Evolutionary conservation across 208 protist species (phyloP).

Genomic region (Acanthamoeba healyi): DNA sequence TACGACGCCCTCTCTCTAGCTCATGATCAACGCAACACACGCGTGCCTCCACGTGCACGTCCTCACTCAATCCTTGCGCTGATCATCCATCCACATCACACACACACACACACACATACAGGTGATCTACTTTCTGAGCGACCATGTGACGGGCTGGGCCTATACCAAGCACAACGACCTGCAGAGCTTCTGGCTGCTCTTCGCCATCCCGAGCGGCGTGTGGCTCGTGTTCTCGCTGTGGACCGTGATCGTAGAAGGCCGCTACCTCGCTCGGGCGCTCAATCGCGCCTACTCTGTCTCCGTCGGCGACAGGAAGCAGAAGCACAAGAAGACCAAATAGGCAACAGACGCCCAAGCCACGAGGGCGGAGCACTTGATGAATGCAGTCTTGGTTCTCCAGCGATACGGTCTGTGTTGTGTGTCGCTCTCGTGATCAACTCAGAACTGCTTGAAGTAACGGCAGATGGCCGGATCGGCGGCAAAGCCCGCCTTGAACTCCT

Average conservation of each 20-base stretch:
- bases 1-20: background rate
- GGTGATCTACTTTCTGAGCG: slow-evolving; percentile 56
- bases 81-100: background rate
- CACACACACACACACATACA: background rate
- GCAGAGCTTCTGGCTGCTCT: slow-evolving; percentile 33
- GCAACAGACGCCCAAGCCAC: background rate
- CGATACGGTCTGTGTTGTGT: background rate
- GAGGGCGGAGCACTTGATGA: too few relatives aligned
- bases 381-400: too few relatives aligned
- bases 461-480: background rate
- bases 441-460: slow-evolving; percentile 1
- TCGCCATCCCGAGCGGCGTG: slow-evolving; percentile 51
- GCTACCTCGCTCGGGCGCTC: background rate
- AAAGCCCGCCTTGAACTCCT: background rate
- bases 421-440: too few relatives aligned
- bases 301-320: background rate
- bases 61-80: background rate
- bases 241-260: slow-evolving; percentile 8
- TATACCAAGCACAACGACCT: slow-evolving; percentile 40
- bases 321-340: background rate
- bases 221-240: slow-evolving; percentile 36
- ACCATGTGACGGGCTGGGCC: slow-evolving; percentile 16
- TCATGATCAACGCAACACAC: too few relatives aligned
- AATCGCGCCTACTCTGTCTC: background rate
- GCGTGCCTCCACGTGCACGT: too few relatives aligned